phyloP scores from a whole-genome alignment of 768 basidiomycete genomes.

The Kwoniella newhampshirensis region DNA sequence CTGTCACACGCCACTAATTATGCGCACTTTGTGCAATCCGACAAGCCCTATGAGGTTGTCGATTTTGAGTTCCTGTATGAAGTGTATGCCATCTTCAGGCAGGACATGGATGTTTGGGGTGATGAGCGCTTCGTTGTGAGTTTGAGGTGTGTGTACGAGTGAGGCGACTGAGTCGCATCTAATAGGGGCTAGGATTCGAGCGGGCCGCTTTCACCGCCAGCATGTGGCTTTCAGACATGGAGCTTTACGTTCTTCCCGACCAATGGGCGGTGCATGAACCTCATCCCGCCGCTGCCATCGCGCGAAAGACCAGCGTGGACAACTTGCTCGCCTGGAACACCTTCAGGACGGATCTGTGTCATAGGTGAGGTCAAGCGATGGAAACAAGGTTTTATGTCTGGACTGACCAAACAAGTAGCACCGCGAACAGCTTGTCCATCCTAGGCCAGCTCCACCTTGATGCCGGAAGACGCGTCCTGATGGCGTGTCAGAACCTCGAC shows the following conservation, averaged over 20 bases:
- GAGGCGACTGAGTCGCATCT: neutral
- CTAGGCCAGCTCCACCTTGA: too few species aligned
- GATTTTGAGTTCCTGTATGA: conserved; percentile 5
- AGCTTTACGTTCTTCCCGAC: neutral
- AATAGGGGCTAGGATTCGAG: neutral
- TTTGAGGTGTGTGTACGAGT: neutral
- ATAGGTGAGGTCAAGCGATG: neutral
- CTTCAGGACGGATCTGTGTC: neutral
- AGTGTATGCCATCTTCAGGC: conserved; percentile 10
- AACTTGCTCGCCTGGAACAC: neutral
- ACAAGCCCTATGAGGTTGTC: neutral
- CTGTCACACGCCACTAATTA: conserved; percentile 10
- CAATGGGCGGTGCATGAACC: conserved; percentile 1
- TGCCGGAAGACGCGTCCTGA: too few species aligned
- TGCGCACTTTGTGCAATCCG: neutral
- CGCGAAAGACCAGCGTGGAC: conserved; percentile 1
- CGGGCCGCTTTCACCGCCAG: neutral
- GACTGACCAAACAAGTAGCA: too few species aligned
- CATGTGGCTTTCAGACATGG: conserved; percentile 3
- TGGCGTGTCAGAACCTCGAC: too few species aligned
- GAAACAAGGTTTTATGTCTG: too few species aligned
- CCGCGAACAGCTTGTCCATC: too few species aligned
- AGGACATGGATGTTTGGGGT: neutral
- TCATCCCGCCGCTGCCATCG: neutral
- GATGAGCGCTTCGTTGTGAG: conserved; percentile 7